Evolutionary conservation across 2,329 filamentous ascomycete species (phyloP).

Genomic region (Harringtonia aguacate): DNA sequence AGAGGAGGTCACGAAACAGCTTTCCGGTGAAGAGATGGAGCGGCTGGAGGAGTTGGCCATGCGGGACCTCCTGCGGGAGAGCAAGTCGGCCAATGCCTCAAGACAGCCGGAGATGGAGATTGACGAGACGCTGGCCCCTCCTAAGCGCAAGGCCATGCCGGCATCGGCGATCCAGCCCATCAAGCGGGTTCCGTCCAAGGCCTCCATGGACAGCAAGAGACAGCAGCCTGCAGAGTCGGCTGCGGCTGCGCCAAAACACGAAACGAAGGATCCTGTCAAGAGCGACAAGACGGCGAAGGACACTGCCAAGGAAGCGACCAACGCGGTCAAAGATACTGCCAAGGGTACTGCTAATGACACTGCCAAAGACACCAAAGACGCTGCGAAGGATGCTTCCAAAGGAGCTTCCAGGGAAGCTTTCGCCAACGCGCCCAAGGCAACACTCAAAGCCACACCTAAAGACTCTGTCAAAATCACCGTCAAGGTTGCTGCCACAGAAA

Average conservation of each 20-base stretch:
- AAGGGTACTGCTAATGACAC: not conserved
- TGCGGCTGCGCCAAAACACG: not conserved
- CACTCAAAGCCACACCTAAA: too few relatives aligned
- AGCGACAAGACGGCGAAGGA: not conserved
- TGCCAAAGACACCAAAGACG: not conserved
- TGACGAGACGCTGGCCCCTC: slow-evolving; percentile 43
- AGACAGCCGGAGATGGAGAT: slow-evolving; percentile 45
- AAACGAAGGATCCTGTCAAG: slow-evolving; percentile 10
- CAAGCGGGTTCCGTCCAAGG: slow-evolving; percentile 32
- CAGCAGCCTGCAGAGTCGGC: slow-evolving; percentile 15
- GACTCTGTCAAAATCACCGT: too few relatives aligned
- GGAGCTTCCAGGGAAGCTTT: too few relatives aligned
- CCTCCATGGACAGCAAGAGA: slow-evolving; percentile 28
- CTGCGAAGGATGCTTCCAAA: not conserved
- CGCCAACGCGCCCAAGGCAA: too few relatives aligned
- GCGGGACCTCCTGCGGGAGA: slow-evolving; percentile 48
- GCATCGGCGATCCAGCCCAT: slow-evolving; percentile 51
- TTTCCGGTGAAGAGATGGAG: slow-evolving; percentile 48
- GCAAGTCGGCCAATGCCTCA: slow-evolving; percentile 32
- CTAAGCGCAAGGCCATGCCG: slow-evolving; percentile 39
- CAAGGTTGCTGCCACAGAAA: too few relatives aligned
- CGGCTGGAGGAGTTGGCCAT: slow-evolving; percentile 47
- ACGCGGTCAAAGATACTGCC: slow-evolving; percentile 20
- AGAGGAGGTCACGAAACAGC: slow-evolving; percentile 38
- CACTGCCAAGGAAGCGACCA: not conserved